phyloP scores from a whole-genome alignment of 2,329 filamentous ascomycete species.

The Mycosphaerelloides madeirae region DNA sequence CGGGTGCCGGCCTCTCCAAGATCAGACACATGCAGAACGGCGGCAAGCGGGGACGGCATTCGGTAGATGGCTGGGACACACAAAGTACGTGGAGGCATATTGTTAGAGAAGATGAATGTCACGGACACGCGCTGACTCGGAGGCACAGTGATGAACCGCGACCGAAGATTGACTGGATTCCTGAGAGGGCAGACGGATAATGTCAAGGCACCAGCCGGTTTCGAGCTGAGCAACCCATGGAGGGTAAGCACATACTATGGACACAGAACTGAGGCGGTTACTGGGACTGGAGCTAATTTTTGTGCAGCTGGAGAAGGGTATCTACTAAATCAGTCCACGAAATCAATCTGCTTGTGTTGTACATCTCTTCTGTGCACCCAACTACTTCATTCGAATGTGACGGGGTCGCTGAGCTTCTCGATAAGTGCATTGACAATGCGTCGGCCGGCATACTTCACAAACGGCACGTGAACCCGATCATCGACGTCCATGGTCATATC shows the following conservation, averaged over 20 bases:
- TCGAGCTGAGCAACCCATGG: conserved; percentile 65
- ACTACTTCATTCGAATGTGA: no score
- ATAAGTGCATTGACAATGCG: no score
- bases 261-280: neutral
- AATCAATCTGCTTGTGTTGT: no score
- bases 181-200: conserved; percentile 59
- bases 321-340: conserved; percentile 3
- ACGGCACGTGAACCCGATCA: no score
- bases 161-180: conserved; percentile 58
- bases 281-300: neutral
- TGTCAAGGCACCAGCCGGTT: conserved; percentile 54
- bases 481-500: no score
- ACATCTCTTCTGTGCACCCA: no score
- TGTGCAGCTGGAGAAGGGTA: conserved; percentile 22
- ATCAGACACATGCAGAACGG: conserved; percentile 59
- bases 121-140: conserved; percentile 1
- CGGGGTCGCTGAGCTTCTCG: no score
- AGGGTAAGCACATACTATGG: conserved; percentile 47
- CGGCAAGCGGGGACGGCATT: conserved; percentile 57
- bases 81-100: conserved; percentile 40
- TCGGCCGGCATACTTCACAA: no score
- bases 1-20: conserved; percentile 54
- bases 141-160: conserved; percentile 61
- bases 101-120: neutral
- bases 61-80: conserved; percentile 60